Base-by-base conservation (phyloP, 2,329 filamentous ascomycete species). In the Verticillium dahliae region DNA sequence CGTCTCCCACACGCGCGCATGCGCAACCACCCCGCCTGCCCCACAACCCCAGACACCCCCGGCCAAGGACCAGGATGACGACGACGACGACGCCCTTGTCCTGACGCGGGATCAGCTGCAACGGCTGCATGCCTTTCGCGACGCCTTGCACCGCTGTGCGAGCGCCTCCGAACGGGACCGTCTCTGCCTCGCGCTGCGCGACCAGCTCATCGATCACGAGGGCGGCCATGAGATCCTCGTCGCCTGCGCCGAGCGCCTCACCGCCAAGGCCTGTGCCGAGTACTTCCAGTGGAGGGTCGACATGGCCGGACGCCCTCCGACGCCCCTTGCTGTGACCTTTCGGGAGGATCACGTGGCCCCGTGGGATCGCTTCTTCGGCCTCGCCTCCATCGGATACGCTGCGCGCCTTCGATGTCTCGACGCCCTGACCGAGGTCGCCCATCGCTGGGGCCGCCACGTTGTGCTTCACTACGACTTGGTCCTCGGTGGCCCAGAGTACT, bases 401-500 rank as follows among this genome's bases (percentile, higher is more conserved):
- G 54, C 37, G 6, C 50, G 50, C 33, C 11, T n/a, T 11, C n/a
- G 18, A 52, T 58, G 60, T 31, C 57, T 59, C 52, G 9, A 27
- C 22, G 52, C 60, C 18, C 57, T 62, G 6, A 59, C 59, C 11
- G 35, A 15, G 15, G 31, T 62, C 3, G 38, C 22, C 15, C 50
- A n/a, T 33, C 55, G 15, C 38, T 65, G 57, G 60, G 62, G 58
- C 27, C n/a, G 33, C 56, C 57, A 61, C 33, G 35, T 56, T 50
- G 60, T 65, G 39, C 37, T 63, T 57, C 58, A 65, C 56, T 65
- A 65, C 56, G 6, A 62, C 39, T 61, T 31, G 59, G 57, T 45
- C 54, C 60, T 61, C 35, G 62, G 52, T 39, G 61, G 62, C 11
- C 56, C 57, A 55, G 62, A 64, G 57, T 65, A 65, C 45, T 65